Evolutionary conservation across 2,329 filamentous ascomycete species (phyloP), one percentile per base, ranked within the genome.

Genomic region (Trichoderma endophyticum): DNA sequence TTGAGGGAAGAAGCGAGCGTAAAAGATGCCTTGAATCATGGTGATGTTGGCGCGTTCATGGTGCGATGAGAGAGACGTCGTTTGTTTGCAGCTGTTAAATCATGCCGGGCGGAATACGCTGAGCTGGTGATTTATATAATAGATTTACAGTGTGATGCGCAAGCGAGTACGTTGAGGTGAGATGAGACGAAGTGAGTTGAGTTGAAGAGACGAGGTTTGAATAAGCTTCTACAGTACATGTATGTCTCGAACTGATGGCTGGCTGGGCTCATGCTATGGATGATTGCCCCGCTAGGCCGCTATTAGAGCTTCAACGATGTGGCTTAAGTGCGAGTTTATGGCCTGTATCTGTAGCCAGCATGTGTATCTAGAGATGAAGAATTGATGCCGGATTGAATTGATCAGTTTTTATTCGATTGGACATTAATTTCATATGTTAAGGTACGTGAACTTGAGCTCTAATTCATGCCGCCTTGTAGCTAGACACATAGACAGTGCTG

Each of bases 1-100:
- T 77, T 90, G 84, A 18, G 89, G 88, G 74, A 92, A 87, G 81
- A 92, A 92, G 61, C 90, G 85, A 63, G 90, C 90, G 79, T 91
- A 92, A 77, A 92, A 92, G 72, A 92, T 92, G 75, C 88, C 90
- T 78, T 90, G 88, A 69, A 92, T 92, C 88, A 91, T 91, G 77
- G 72, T 77, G 71, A 59, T 43, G 43, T 64, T 69, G 60, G 73
- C 68, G 72, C 71, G 60, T 28, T 72, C 36, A 54, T 60, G 70
- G 36, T 36, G 57, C 21, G 15, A 15, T 18, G 26, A 21, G 36
- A 59, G 30, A 43, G 18, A 39, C 14, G n/a, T 65, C 30, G 14
- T 32, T 32, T 57, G 21, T 4, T 21, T 43, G 32, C 6, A 26
- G 65, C 21, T 12, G n/a, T 18, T 32, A 60, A 60, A 48, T 18